These are phyloP conservation scores for Hericium alpestre DNA, from an alignment of 768 basidiomycete species.

Conservation along the genomic window DNA sequence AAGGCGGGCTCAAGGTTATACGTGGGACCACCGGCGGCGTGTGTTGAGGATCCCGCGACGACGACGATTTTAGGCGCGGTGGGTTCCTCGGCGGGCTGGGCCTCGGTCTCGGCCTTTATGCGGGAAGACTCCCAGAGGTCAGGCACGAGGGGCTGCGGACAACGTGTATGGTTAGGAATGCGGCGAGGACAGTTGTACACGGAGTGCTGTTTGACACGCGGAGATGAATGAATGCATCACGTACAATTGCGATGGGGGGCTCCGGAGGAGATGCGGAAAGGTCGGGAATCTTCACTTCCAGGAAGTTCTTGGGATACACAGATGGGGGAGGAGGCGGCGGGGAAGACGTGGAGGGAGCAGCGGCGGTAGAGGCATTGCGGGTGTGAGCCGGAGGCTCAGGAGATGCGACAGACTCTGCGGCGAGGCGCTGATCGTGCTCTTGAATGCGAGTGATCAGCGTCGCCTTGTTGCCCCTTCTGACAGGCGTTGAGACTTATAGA, in stretches of 20 bases:
- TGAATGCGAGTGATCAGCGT: constrained; percentile 43
- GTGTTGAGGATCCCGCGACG: constrained; percentile 36
- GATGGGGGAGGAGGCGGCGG: constrained; percentile 17
- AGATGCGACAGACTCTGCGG: constrained; percentile 6
- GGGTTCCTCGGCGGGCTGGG: constrained; percentile 16
- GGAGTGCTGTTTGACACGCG: constrained; percentile 2
- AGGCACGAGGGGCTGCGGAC: constrained; percentile 41
- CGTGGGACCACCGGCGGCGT: constrained; percentile 37
- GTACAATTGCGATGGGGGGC: constrained; percentile 47
- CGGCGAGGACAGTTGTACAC: neutral
- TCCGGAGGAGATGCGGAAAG: constrained; percentile 32
- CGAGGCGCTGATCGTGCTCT: constrained; percentile 27
- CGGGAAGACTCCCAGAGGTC: constrained; percentile 50
- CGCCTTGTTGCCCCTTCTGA: constrained; percentile 46
- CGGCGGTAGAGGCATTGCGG: constrained; percentile 18
- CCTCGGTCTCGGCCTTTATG: constrained; percentile 19
- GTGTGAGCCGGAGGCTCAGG: constrained; percentile 10
- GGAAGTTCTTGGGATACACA: constrained; percentile 22
- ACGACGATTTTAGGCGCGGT: constrained; percentile 39
- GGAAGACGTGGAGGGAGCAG: constrained; percentile 5
- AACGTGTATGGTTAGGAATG: neutral
- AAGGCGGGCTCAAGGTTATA: constrained; percentile 26
- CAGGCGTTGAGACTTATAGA: constrained; percentile 6
- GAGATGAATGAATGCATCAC: constrained; percentile 18
- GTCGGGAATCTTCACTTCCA: constrained; percentile 50